Evolutionary conservation across 148 eudicot species (phyloP), one percentile per base, ranked within the genome.

Genomic region (Silene conica): DNA sequence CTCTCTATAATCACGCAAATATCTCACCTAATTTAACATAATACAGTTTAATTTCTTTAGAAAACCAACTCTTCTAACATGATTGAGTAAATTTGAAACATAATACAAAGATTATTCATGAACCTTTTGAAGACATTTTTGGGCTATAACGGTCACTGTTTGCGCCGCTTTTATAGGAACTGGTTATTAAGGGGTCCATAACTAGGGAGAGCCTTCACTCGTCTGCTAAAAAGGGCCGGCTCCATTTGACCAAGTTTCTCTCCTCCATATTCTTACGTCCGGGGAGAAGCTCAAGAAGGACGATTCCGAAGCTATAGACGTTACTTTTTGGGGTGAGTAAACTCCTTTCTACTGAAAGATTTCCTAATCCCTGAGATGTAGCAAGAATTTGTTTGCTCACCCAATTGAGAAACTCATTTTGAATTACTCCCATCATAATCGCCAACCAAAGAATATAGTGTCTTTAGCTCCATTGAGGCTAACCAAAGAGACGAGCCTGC

Each of bases 241-340:
- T 87, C 98, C 97, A 95, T 74, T 91, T 90, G 23, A 95, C 90
- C 70, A 95, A 77, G 78, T 95, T 95, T 74, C 90, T 80, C 83
- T 94, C 98, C 69, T 95, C 28, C 72, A 89, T 83, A 69, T 94
- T 89, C 78, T 86, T 94, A 67, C 97, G 85, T 11, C 97, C 97
- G 0, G 98, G 92, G 21, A 95, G 92, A 80, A 95, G 73, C 78
- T 95, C 98, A 8, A 92, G 92, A 22, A 95, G 93, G 70, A 95
- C 84, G 1, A 92, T 89, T 11, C 98, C 98, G 28, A 90, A 95
- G 77, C 96, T 88, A 83, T 91, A 95, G 3, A 92, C 98, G 12
- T 92, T 92, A 82, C 93, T 92, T 81, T 95, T 95, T 0, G 98
- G 98, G 6, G 98, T 95, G 69, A 95, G 85, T 48, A 92, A 66